phyloP scores from a whole-genome alignment of 2,329 filamentous ascomycete genomes.

The Colletotrichum tropicale region DNA sequence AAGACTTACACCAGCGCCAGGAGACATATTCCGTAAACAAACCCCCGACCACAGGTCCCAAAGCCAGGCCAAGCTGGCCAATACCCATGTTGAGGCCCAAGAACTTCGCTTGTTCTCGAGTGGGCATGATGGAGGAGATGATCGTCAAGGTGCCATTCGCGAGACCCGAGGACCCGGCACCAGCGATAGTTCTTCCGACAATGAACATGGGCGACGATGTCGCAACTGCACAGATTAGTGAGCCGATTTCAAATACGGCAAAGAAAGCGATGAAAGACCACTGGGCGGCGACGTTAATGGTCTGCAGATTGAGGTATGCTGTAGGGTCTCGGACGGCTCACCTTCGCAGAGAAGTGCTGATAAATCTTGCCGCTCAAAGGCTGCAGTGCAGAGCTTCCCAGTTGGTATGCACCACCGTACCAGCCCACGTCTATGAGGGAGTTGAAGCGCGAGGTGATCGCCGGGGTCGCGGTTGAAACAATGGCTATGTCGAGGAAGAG shows the following conservation, averaged over 20 bases:
- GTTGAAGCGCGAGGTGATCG: conserved; percentile 41
- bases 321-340: background rate
- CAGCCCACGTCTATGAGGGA: conserved; percentile 48
- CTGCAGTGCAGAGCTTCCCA: conserved; percentile 45
- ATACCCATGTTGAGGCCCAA: conserved; percentile 26
- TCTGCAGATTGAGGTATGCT: background rate
- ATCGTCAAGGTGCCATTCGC: conserved; percentile 58
- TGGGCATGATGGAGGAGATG: conserved; percentile 40
- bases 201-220: conserved; percentile 57
- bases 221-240: conserved; percentile 56
- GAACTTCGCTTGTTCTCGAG: conserved; percentile 42
- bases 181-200: conserved; percentile 57
- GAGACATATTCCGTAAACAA: conserved; percentile 20
- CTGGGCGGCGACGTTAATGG: conserved; percentile 20
- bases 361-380: conserved; percentile 49
- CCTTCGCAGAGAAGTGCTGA: conserved; percentile 41
- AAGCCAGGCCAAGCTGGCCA: conserved; percentile 20
- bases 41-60: conserved; percentile 34
- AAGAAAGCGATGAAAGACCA: conserved; percentile 47
- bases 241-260: conserved; percentile 59
- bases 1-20: conserved; percentile 28
- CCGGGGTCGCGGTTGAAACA: conserved; percentile 40
- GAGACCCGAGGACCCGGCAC: conserved; percentile 55
- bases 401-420: conserved; percentile 40
- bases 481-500: conserved; percentile 40